These are phyloP conservation scores for Nymphaea thermarum DNA, from an alignment of 164 flowering plant genomes.

Conservation along the genomic window DNA sequence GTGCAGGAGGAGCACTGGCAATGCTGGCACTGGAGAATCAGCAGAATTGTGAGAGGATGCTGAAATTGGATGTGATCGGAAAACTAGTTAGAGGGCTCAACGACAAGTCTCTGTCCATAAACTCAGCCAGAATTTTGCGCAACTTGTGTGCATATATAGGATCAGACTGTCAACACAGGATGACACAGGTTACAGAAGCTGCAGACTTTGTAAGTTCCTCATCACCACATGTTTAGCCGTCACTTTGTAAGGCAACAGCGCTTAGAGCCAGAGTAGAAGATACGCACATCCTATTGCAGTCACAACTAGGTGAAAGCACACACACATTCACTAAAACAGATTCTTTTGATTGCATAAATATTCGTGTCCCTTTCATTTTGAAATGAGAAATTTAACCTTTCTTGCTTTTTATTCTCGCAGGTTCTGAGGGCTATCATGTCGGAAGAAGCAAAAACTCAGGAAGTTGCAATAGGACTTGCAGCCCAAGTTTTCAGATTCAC, in stretches of 20 bases:
- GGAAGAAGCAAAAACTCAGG: slow-evolving; percentile 60
- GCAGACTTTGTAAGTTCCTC: slow-evolving; percentile 56
- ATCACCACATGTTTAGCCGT: no score
- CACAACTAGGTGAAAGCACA: no score
- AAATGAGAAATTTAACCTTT: no score
- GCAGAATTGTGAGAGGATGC: slow-evolving; percentile 42
- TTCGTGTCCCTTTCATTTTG: no score
- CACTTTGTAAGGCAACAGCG: no score
- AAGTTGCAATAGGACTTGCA: slow-evolving; percentile 82
- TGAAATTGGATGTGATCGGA: slow-evolving; percentile 32
- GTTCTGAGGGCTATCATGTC: slow-evolving; percentile 52
- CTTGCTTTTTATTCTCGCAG: slow-evolving; percentile 19
- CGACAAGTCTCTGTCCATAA: slow-evolving; percentile 31
- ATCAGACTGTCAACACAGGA: slow-evolving; percentile 28
- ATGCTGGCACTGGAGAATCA: slow-evolving; percentile 74
- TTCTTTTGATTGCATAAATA: no score
- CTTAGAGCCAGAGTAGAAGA: no score
- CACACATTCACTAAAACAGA: no score
- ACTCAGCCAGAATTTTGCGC: slow-evolving; percentile 68
- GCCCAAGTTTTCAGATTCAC: slow-evolving; percentile 57
- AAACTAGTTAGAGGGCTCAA: slow-evolving; percentile 50
- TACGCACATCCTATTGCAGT: no score
- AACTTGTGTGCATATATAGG: slow-evolving; percentile 57
- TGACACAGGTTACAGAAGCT: slow-evolving; percentile 38
- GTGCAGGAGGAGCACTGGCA: slow-evolving; percentile 82